Conservation (phyloP, 495 filamentous ascomycete species). For the Podospora tetraspora region DNA sequence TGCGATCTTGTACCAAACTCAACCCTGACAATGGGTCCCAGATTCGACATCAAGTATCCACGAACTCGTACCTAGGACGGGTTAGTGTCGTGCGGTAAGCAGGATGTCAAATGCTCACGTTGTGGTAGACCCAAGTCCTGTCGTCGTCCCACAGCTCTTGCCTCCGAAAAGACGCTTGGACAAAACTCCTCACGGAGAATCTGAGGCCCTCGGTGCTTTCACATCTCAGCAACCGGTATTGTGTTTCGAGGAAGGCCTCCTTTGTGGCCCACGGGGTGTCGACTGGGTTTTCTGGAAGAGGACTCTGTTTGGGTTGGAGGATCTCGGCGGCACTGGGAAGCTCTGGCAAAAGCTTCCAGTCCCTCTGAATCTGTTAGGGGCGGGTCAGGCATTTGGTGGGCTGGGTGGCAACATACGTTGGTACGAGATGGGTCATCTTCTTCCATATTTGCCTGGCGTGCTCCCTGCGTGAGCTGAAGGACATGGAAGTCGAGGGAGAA, state of each 20-base stretch:
- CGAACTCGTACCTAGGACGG: conserved; percentile 57
- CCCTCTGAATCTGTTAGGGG: conserved; percentile 5
- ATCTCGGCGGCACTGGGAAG: conserved; percentile 38
- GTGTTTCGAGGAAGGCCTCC: conserved; percentile 52
- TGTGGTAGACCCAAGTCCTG: conserved; percentile 64
- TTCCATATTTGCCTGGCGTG: background rate
- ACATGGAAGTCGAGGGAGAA: background rate
- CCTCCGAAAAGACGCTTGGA: conserved; percentile 37
- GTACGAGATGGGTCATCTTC: no score
- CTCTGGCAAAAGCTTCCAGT: conserved; percentile 44
- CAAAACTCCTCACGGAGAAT: conserved; percentile 44
- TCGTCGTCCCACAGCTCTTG: conserved; percentile 48
- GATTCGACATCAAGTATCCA: conserved; percentile 54
- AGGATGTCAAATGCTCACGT: conserved; percentile 41
- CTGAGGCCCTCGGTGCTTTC: conserved; percentile 57
- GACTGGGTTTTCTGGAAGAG: conserved; percentile 34
- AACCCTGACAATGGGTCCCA: conserved; percentile 61
- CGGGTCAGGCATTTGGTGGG: background rate
- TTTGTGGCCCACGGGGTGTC: conserved; percentile 40
- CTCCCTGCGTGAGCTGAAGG: background rate
- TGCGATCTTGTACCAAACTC: conserved; percentile 66
- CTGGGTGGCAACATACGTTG: background rate
- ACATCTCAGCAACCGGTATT: conserved; percentile 63
- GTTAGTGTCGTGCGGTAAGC: conserved; percentile 3
- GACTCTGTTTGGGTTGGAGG: conserved; percentile 31